Evolutionary conservation across 495 filamentous ascomycete genomes (phyloP).

Genomic region (Staphylotrichum longicolle): DNA sequence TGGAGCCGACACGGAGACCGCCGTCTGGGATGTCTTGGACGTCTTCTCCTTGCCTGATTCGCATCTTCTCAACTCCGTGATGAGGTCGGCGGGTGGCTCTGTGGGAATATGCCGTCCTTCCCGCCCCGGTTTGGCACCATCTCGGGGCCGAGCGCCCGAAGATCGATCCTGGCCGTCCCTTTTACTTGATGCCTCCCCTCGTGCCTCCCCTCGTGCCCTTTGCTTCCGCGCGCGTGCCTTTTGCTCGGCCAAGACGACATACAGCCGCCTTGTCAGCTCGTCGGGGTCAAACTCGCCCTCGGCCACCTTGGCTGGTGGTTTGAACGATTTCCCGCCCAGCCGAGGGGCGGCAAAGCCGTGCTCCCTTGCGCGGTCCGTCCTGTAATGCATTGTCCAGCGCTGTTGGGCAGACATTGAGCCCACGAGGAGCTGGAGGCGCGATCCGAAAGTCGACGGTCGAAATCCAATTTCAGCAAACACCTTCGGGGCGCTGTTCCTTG

Average conservation of each 20-base stretch:
- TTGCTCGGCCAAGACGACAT: slow-evolving; percentile 45
- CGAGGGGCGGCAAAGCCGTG: slow-evolving; percentile 12
- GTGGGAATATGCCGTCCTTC: slow-evolving; percentile 13
- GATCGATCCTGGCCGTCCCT: neutral
- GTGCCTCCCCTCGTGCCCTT: neutral
- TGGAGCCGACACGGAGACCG: neutral
- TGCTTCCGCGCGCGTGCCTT: slow-evolving; percentile 31
- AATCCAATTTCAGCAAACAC: too few relatives aligned
- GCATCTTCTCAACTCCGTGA: slow-evolving; percentile 23
- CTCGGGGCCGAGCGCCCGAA: neutral
- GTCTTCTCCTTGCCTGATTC: slow-evolving; percentile 21
- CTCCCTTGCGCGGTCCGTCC: slow-evolving; percentile 26
- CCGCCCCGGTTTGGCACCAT: slow-evolving; percentile 12
- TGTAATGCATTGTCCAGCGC: slow-evolving; percentile 25
- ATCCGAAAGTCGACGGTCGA: neutral
- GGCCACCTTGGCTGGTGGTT: slow-evolving; percentile 7
- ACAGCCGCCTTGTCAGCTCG: slow-evolving; percentile 48
- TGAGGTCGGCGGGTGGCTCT: slow-evolving; percentile 15
- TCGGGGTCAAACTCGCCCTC: slow-evolving; percentile 51
- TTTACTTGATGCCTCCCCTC: neutral
- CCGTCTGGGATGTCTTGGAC: slow-evolving; percentile 12
- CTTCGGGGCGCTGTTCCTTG: neutral
- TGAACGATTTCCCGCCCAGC: neutral
- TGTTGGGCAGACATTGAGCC: slow-evolving; percentile 1
- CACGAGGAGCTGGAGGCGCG: neutral